Percentiles rank a stretch among this genome's conserved stretches.
These are phyloP conservation scores for sorghum (Sorghum bicolor) DNA, from an alignment of 176 grass and related monocot species.

Conservation along the genomic window DNA sequence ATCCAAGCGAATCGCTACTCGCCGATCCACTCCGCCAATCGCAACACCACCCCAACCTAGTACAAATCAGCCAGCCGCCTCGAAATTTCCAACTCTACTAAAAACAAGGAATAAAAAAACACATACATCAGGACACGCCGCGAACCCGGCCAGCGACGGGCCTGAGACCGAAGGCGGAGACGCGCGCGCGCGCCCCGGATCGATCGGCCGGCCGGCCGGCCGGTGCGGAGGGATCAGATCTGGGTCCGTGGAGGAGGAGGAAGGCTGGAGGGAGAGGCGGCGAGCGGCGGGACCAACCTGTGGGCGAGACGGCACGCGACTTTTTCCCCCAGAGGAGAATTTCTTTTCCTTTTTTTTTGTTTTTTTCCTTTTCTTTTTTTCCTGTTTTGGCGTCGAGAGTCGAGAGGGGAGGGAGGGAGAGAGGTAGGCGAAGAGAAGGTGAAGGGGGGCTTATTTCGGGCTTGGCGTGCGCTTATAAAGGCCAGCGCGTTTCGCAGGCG, in stretches of 20 bases:
- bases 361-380: background rate
- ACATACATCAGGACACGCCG: background rate
- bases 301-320: conserved; percentile 41
- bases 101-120: background rate
- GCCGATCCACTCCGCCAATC: background rate
- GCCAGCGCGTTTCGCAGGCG: background rate
- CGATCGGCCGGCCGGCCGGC: background rate
- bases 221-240: conserved; percentile 24
- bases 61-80: background rate
- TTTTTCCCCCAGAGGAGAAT: background rate
- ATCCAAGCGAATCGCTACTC: background rate
- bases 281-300: conserved; percentile 45
- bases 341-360: background rate
- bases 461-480: conserved; percentile 30
- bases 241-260: background rate
- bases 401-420: no score
- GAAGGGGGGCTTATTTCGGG: background rate
- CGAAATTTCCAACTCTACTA: background rate
- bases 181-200: background rate
- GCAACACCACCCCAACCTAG: background rate
- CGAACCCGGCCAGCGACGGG: background rate
- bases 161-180: no score
- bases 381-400: background rate
- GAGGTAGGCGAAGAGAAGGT: background rate
- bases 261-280: background rate